Evolutionary conservation across 2,329 filamentous ascomycete species (phyloP).

Genomic region (Beauveria brongniartii): DNA sequence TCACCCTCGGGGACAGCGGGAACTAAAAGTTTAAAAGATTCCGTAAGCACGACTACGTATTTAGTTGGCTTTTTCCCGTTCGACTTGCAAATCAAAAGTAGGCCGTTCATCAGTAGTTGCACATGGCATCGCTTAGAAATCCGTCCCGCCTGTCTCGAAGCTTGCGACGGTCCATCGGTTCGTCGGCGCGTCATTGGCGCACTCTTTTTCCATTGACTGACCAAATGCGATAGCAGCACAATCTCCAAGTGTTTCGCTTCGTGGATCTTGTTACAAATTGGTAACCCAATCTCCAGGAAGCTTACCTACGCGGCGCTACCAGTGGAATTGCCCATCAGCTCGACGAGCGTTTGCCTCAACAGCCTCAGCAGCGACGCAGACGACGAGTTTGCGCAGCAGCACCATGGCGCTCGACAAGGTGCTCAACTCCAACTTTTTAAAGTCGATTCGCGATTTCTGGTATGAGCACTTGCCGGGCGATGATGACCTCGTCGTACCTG

Average conservation of each 20-base stretch:
- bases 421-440: slow-evolving; percentile 23
- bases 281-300: neutral
- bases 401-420: slow-evolving; percentile 9
- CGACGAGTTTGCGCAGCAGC: neutral
- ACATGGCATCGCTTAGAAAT: neutral
- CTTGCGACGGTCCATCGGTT: slow-evolving; percentile 5
- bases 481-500: slow-evolving; percentile 21
- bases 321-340: neutral
- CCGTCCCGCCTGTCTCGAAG: neutral
- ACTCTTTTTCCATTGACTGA: neutral
- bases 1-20: neutral
- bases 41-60: neutral
- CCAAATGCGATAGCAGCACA: neutral
- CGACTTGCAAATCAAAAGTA: too few species aligned
- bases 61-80: too few species aligned
- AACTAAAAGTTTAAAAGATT: neutral
- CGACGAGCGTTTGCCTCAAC: neutral
- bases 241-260: neutral
- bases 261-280: too few species aligned
- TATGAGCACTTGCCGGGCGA: slow-evolving; percentile 26
- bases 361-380: neutral
- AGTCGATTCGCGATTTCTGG: slow-evolving; percentile 29
- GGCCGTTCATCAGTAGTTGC: neutral
- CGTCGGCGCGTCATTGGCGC: neutral
- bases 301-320: neutral